phyloP scores from a whole-genome alignment of 208 protist genomes.

The Trypanosomatidae sp. region DNA sequence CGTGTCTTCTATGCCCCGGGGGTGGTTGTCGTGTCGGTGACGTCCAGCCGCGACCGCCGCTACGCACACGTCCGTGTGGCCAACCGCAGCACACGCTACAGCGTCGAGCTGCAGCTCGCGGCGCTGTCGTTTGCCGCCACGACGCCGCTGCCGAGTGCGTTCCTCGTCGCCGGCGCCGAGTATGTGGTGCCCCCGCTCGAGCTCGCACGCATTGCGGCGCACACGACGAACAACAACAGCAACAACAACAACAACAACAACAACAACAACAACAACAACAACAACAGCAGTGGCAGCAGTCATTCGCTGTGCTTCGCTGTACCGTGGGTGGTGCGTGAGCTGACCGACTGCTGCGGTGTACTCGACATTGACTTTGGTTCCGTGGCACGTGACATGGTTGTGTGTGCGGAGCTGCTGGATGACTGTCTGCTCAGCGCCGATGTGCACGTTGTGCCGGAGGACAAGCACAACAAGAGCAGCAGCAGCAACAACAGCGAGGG shows the following conservation, averaged over 20 bases:
- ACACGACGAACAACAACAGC: conserved; percentile 4
- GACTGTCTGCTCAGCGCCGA: conserved; percentile 47
- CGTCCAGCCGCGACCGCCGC: conserved; percentile 44
- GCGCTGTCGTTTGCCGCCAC: conserved; percentile 27
- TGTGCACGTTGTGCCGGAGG: conserved; percentile 4
- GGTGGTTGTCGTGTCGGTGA: conserved; percentile 34
- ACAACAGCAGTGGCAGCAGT: neutral
- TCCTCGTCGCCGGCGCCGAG: conserved; percentile 61
- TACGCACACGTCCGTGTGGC: conserved; percentile 59
- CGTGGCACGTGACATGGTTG: conserved; percentile 15
- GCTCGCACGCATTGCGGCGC: conserved; percentile 32
- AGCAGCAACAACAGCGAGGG: too few species aligned
- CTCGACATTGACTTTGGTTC: conserved; percentile 47
- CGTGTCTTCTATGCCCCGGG: conserved; percentile 63
- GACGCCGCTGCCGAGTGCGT: conserved; percentile 26
- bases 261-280: neutral
- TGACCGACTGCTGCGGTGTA: conserved; percentile 39
- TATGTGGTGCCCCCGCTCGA: conserved; percentile 75
- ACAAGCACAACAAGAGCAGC: too few species aligned
- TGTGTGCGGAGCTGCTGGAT: conserved; percentile 65
- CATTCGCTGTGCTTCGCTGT: conserved; percentile 14
- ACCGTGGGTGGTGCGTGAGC: conserved; percentile 62
- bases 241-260: neutral
- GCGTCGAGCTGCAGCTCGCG: conserved; percentile 62
- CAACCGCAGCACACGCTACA: conserved; percentile 63